These are phyloP conservation scores for Paraphaeosphaeria minitans DNA, from an alignment of 2,329 filamentous ascomycete species.

Conservation along the genomic window DNA sequence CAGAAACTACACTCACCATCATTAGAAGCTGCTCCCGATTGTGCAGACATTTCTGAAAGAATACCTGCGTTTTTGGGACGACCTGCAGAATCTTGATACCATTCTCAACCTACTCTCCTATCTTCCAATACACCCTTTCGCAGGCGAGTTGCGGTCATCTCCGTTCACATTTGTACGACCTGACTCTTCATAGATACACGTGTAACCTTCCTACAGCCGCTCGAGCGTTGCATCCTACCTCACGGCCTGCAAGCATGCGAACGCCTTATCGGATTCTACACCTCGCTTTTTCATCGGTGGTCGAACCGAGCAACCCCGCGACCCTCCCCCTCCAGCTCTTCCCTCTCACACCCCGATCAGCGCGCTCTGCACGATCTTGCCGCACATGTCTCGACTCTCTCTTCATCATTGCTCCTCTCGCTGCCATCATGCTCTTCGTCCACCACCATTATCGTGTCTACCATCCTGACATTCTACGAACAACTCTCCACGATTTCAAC, in stretches of 20 bases:
- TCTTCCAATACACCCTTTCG: conserved; percentile 57
- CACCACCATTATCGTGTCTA: conserved; percentile 55
- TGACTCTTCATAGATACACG: conserved; percentile 38
- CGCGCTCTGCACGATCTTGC: conserved; percentile 40
- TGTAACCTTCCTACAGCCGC: conserved; percentile 42
- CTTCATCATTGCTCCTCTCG: conserved; percentile 38
- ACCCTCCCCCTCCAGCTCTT: conserved; percentile 12
- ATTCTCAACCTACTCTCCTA: conserved; percentile 60
- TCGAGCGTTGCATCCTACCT: conserved; percentile 50
- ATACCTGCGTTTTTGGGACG: conserved; percentile 47
- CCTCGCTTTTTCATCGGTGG: conserved; percentile 65
- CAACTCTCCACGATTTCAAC: conserved; percentile 53
- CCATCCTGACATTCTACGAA: conserved; percentile 71
- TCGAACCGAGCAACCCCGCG: conserved; percentile 42
- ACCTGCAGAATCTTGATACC: conserved; percentile 33
- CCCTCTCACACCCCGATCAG: conserved; percentile 48
- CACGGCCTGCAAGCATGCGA: conserved; percentile 57
- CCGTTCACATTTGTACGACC: conserved; percentile 5
- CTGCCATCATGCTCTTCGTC: conserved; percentile 18
- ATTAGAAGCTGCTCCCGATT: conserved; percentile 38
- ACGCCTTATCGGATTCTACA: conserved; percentile 70
- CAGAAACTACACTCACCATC: conserved; percentile 12
- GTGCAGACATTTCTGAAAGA: conserved; percentile 39
- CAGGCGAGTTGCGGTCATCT: conserved; percentile 53
- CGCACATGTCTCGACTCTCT: conserved; percentile 38